phyloP scores from a whole-genome alignment of 2,329 filamentous ascomycete genomes.

The Penicillium vulpinum region DNA sequence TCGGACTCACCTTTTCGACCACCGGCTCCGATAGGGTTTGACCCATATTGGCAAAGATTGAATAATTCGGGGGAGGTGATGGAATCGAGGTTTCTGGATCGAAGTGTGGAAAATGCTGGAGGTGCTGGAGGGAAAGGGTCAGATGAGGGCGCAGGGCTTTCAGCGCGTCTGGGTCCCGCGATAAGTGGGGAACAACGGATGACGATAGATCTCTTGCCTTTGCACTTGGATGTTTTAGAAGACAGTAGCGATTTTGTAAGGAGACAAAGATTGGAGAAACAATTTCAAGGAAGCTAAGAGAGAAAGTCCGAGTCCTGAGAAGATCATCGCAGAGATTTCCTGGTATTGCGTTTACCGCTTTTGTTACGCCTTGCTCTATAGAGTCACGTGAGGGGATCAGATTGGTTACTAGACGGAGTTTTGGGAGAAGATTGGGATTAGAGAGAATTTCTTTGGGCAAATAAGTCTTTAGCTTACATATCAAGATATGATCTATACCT shows the following conservation, averaged over 20 bases:
- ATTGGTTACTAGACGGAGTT: not conserved
- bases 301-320: not conserved
- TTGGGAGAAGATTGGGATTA: not conserved
- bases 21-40: slow-evolving; percentile 99
- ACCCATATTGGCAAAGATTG: slow-evolving; percentile 68
- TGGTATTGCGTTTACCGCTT: slow-evolving; percentile 18
- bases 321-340: slow-evolving; percentile 22
- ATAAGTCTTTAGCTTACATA: no score
- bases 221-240: not conserved
- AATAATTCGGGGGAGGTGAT: slow-evolving; percentile 18
- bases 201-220: slow-evolving; percentile 8
- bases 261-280: not conserved
- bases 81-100: slow-evolving; percentile 12
- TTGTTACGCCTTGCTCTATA: slow-evolving; percentile 14
- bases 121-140: slow-evolving; percentile 25
- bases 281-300: not conserved
- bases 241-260: not conserved
- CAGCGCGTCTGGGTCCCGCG: slow-evolving; percentile 27
- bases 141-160: slow-evolving; percentile 30
- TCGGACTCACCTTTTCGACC: slow-evolving; percentile 86
- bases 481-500: not conserved
- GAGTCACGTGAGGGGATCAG: slow-evolving; percentile 15
- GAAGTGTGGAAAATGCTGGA: slow-evolving; percentile 18
- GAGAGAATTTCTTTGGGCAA: not conserved
- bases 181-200: slow-evolving; percentile 26